Percentiles rank a stretch among this genome's conserved stretches.
phyloP scores from a whole-genome alignment of 192 early-diverging fungal genomes.

The Coemansia sp. region DNA sequence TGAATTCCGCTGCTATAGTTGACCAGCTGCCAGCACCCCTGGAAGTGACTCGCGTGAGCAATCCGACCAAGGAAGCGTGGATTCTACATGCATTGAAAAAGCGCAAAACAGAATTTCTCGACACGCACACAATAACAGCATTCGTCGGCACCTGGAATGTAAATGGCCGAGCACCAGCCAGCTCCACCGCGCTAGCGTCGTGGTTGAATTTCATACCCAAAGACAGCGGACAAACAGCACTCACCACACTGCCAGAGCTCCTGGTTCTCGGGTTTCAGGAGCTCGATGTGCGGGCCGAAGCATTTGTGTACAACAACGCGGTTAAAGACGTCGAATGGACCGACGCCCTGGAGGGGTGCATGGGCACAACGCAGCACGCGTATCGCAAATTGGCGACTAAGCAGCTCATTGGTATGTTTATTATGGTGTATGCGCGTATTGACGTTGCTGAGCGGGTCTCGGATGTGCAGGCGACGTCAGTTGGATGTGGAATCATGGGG shows the following conservation, averaged over 20 bases:
- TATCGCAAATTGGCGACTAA: slow-evolving; percentile 73
- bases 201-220: slow-evolving; percentile 62
- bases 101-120: slow-evolving; percentile 34
- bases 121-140: slow-evolving; percentile 34
- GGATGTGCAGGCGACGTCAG: slow-evolving; percentile 65
- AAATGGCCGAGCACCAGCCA: slow-evolving; percentile 66
- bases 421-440: slow-evolving; percentile 73
- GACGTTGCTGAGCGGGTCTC: slow-evolving; percentile 54
- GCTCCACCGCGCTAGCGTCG: slow-evolving; percentile 45
- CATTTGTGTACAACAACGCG: slow-evolving; percentile 78
- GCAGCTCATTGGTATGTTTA: slow-evolving; percentile 87
- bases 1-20: background rate
- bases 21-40: slow-evolving; percentile 4
- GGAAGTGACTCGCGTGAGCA: slow-evolving; percentile 25
- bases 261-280: slow-evolving; percentile 80
- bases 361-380: slow-evolving; percentile 53
- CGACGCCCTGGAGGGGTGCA: slow-evolving; percentile 62
- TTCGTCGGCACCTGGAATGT: slow-evolving; percentile 94
- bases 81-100: slow-evolving; percentile 39
- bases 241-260: slow-evolving; percentile 27
- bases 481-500: slow-evolving; percentile 84
- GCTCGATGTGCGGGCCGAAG: slow-evolving; percentile 80
- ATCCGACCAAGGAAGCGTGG: slow-evolving; percentile 49
- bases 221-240: slow-evolving; percentile 13
- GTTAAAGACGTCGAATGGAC: slow-evolving; percentile 83